phyloP scores from a whole-genome alignment of 192 early-diverging fungal species.

The Backusella liffmaniae region DNA sequence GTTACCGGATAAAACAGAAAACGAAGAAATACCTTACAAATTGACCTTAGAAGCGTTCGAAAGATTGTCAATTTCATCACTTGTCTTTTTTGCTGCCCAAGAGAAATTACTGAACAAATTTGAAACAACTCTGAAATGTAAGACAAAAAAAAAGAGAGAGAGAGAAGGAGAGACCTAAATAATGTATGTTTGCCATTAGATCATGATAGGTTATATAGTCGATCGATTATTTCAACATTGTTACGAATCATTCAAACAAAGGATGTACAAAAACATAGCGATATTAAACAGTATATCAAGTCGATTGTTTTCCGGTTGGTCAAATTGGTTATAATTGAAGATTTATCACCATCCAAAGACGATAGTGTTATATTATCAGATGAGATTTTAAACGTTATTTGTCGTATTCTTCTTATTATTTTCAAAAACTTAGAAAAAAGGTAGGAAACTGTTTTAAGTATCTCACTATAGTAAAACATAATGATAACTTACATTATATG shows the following conservation, averaged over 20 bases:
- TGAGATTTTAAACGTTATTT: slow-evolving; percentile 40
- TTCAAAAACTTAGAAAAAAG: slow-evolving; percentile 40
- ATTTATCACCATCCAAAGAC: slow-evolving; percentile 39
- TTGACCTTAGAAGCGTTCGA: slow-evolving; percentile 45
- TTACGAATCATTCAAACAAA: slow-evolving; percentile 41
- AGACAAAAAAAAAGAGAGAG: not conserved
- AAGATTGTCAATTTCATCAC: slow-evolving; percentile 41
- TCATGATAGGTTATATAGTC: slow-evolving; percentile 39
- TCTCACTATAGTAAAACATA: too few relatives aligned
- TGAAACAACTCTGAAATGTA: slow-evolving; percentile 21
- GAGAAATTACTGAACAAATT: slow-evolving; percentile 52
- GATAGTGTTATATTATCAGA: slow-evolving; percentile 9
- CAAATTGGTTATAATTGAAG: slow-evolving; percentile 17
- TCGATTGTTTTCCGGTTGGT: slow-evolving; percentile 42
- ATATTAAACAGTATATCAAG: slow-evolving; percentile 42
- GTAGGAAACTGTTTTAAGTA: slow-evolving; percentile 19
- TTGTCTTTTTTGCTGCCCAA: slow-evolving; percentile 44
- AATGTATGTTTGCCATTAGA: slow-evolving; percentile 2
- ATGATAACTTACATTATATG: not conserved
- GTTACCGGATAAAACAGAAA: slow-evolving; percentile 33
- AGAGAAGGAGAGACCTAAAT: not conserved
- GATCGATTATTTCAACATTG: slow-evolving; percentile 45
- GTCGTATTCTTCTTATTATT: slow-evolving; percentile 40
- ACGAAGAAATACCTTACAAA: slow-evolving; percentile 17
- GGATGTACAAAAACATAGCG: slow-evolving; percentile 31